These are phyloP conservation scores for Amaranthus cruentus DNA, from an alignment of 148 eudicot genomes.

Conservation along the genomic window DNA sequence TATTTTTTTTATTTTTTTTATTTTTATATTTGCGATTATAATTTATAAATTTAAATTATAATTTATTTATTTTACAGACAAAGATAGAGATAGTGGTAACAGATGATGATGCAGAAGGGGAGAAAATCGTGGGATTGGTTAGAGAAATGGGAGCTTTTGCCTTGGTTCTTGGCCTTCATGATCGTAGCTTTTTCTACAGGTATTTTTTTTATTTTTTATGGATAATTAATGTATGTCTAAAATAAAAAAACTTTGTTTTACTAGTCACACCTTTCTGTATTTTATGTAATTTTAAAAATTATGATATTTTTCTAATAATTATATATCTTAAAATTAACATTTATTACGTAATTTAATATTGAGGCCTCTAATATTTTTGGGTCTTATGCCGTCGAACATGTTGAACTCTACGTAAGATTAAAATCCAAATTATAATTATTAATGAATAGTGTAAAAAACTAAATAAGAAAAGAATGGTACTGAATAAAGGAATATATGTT, in stretches of 20 bases:
- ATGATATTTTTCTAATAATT: too few species aligned
- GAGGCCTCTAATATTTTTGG: too few species aligned
- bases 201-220: neutral
- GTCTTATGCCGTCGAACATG: too few species aligned
- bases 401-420: too few species aligned
- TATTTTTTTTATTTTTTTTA: neutral
- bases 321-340: too few species aligned
- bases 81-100: constrained; percentile 85
- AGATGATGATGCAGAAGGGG: constrained; percentile 71
- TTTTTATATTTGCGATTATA: neutral
- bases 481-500: too few species aligned
- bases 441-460: neutral
- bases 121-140: constrained; percentile 54
- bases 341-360: too few species aligned
- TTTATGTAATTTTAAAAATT: too few species aligned
- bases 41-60: neutral
- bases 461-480: neutral
- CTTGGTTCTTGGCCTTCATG: constrained; percentile 76
- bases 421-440: too few species aligned
- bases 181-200: constrained; percentile 83
- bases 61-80: constrained; percentile 44
- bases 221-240: too few species aligned
- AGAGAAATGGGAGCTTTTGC: constrained; percentile 76
- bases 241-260: too few species aligned
- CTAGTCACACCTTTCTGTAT: too few species aligned